Evolutionary conservation across 345 rosid species (phyloP).

Genomic region (Raphanus raphanistrum): DNA sequence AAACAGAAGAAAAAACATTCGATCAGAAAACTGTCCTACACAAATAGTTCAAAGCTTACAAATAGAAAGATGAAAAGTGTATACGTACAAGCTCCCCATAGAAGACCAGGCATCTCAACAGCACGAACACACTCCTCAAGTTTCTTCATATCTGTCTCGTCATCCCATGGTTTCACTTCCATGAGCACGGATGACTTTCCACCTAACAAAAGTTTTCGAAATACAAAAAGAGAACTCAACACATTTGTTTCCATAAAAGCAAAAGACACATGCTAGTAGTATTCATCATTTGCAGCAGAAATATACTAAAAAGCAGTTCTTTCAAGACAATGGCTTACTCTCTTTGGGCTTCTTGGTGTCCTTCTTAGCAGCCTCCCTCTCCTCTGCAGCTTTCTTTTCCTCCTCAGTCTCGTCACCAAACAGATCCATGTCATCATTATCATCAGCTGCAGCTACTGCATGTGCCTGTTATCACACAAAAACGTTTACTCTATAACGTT

Average conservation of each 20-base stretch:
- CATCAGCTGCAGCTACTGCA: slow-evolving; percentile 42
- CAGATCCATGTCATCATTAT: slow-evolving; percentile 86
- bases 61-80: no score
- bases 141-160: slow-evolving; percentile 97
- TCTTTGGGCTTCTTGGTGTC: slow-evolving; percentile 67
- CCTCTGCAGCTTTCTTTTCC: slow-evolving; percentile 90
- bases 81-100: slow-evolving; percentile 84
- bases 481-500: not conserved
- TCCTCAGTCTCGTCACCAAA: slow-evolving; percentile 97
- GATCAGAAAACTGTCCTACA: not conserved
- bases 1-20: not conserved
- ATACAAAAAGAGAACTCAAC: not conserved
- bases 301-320: no score
- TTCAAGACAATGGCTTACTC: slow-evolving; percentile 38
- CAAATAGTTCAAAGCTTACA: not conserved
- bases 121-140: slow-evolving; percentile 72
- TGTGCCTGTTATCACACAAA: slow-evolving; percentile 42
- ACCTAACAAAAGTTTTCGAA: slow-evolving; percentile 44
- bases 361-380: slow-evolving; percentile 81
- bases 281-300: no score
- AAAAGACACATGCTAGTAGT: no score
- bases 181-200: slow-evolving; percentile 90
- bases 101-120: slow-evolving; percentile 79
- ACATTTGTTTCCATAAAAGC: no score
- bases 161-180: slow-evolving; percentile 99